Conservation (phyloP, 83 land plant species). For the Picea mariana region DNA sequence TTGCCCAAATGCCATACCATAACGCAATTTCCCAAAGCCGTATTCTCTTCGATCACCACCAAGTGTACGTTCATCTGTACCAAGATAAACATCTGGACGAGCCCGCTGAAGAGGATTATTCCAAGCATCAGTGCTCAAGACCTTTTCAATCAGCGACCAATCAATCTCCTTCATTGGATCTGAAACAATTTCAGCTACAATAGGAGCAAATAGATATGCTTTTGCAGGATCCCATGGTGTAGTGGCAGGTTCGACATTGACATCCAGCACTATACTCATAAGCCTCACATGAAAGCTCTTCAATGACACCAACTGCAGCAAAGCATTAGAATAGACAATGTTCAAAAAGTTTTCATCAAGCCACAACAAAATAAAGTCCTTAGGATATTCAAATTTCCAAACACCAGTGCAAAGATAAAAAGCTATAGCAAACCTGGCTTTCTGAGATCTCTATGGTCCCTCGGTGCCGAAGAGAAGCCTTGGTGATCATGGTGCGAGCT, state of each 20-base stretch:
- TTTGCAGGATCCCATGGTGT: slow-evolving; percentile 99
- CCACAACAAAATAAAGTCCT: slow-evolving; percentile 11
- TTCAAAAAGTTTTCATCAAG: neutral
- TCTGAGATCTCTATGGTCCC: slow-evolving; percentile 62
- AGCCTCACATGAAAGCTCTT: slow-evolving; percentile 98
- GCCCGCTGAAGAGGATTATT: slow-evolving; percentile 95
- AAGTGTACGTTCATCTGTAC: slow-evolving; percentile 95
- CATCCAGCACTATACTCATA: slow-evolving; percentile 99
- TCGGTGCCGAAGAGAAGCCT: slow-evolving; percentile 74
- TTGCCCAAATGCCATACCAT: slow-evolving; percentile 81
- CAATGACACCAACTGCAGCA: slow-evolving; percentile 68
- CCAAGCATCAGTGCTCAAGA: slow-evolving; percentile 73
- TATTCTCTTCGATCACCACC: slow-evolving; percentile 99
- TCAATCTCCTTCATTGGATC: slow-evolving; percentile 66
- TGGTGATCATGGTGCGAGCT: slow-evolving; percentile 93
- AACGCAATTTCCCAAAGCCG: slow-evolving; percentile 93
- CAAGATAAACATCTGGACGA: slow-evolving; percentile 97
- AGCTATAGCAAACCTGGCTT: slow-evolving; percentile 50
- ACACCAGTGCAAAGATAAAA: neutral
- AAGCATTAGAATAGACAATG: neutral
- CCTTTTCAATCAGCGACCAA: slow-evolving; percentile 66
- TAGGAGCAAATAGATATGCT: slow-evolving; percentile 92
- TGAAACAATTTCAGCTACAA: slow-evolving; percentile 27
- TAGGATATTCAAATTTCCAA: neutral
- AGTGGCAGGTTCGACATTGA: slow-evolving; percentile 94